phyloP scores from a whole-genome alignment of 2,329 filamentous ascomycete genomes.

The Rutstroemia sp. region DNA sequence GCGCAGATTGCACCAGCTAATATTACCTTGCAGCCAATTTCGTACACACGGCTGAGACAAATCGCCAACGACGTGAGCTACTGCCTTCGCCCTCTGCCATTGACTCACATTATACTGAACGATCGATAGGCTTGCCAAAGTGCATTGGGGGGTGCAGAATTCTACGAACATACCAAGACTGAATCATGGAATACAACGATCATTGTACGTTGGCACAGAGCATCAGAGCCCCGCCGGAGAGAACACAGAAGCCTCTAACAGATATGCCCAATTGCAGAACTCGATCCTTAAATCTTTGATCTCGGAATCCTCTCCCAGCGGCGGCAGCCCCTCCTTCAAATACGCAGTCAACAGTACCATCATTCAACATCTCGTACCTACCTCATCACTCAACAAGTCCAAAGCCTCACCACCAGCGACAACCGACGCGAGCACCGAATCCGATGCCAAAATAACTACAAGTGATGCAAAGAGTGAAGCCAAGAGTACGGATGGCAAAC shows the following conservation, averaged over 20 bases:
- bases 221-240: background rate
- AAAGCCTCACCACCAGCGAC: slow-evolving; percentile 34
- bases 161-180: slow-evolving; percentile 83
- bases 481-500: slow-evolving; percentile 54
- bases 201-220: slow-evolving; percentile 59
- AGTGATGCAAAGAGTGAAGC: slow-evolving; percentile 39
- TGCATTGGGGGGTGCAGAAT: slow-evolving; percentile 65
- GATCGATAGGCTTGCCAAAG: slow-evolving; percentile 66
- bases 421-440: slow-evolving; percentile 17
- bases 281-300: slow-evolving; percentile 71
- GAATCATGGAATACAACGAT: slow-evolving; percentile 86
- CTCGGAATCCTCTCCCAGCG: slow-evolving; percentile 57
- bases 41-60: slow-evolving; percentile 71
- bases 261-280: slow-evolving; percentile 43
- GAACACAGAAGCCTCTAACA: slow-evolving; percentile 8
- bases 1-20: slow-evolving; percentile 3
- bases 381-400: slow-evolving; percentile 55
- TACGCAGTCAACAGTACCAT: slow-evolving; percentile 98
- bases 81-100: background rate
- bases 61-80: slow-evolving; percentile 69
- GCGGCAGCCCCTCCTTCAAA: slow-evolving; percentile 65
- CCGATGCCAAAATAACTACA: slow-evolving; percentile 45
- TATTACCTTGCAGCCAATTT: slow-evolving; percentile 54
- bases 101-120: background rate
- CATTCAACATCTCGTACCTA: slow-evolving; percentile 81